phyloP scores from a whole-genome alignment of 805 yeast species.

The Komagataella kurtzmanii region DNA sequence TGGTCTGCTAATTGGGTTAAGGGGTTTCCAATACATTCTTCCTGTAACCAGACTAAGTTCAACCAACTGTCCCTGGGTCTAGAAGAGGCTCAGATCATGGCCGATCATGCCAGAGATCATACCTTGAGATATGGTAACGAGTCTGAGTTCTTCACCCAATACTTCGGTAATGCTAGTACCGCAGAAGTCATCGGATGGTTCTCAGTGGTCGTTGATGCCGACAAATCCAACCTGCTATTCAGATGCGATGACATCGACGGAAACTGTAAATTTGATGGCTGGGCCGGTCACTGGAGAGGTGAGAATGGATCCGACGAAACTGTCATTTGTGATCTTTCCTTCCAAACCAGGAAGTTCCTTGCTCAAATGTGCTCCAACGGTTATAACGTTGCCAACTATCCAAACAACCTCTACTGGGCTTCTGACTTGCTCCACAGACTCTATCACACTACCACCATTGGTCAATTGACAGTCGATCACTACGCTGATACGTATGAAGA shows the following conservation, averaged over 20 bases:
- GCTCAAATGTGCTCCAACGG: constrained; percentile 19
- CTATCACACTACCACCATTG: constrained; percentile 18
- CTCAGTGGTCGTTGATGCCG: constrained; percentile 14
- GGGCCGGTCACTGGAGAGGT: constrained; percentile 25
- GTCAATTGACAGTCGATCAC: constrained; percentile 7
- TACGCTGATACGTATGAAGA: background rate
- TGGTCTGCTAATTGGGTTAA: background rate
- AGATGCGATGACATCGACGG: constrained; percentile 23
- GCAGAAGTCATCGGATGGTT: constrained; percentile 19
- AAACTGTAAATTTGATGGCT: constrained; percentile 17
- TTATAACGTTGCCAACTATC: constrained; percentile 11
- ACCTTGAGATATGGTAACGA: constrained; percentile 15
- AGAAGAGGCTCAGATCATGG: constrained; percentile 14
- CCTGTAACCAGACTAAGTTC: background rate
- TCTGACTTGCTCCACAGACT: constrained; percentile 21
- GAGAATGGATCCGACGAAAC: constrained; percentile 19
- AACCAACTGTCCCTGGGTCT: constrained; percentile 8
- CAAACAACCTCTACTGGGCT: constrained; percentile 13
- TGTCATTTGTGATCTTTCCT: constrained; percentile 21
- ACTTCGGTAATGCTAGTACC: constrained; percentile 19
- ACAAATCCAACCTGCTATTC: constrained; percentile 16
- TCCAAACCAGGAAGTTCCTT: constrained; percentile 12
- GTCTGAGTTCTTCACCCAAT: constrained; percentile 16
- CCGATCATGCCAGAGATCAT: constrained; percentile 19
- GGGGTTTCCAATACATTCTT: background rate